Evolutionary conservation across 768 basidiomycete genomes (phyloP).

Genomic region (Amanita muscaria): DNA sequence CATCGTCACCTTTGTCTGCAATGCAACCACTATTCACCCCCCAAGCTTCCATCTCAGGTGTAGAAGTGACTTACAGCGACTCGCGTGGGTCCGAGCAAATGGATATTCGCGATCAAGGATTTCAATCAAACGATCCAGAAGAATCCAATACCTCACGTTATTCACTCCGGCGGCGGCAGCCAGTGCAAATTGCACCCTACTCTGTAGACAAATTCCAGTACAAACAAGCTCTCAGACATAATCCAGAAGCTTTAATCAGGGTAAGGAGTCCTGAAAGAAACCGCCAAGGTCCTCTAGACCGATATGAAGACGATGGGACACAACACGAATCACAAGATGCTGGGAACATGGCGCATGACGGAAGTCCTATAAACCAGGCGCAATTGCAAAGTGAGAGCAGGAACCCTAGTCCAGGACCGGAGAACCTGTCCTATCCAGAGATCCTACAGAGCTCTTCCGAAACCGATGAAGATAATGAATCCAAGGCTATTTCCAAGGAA

Average conservation of each 20-base stretch:
- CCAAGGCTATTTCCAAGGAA: constrained; percentile 24
- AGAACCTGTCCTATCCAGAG: constrained; percentile 27
- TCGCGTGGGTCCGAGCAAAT: neutral
- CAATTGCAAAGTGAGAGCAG: neutral
- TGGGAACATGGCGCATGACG: constrained; percentile 8
- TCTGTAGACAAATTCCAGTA: constrained; percentile 46
- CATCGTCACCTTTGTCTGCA: neutral
- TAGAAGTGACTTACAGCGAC: too few relatives aligned
- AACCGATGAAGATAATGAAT: constrained; percentile 33
- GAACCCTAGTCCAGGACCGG: neutral
- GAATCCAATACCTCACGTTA: constrained; percentile 30
- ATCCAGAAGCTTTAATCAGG: constrained; percentile 65
- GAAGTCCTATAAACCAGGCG: constrained; percentile 9
- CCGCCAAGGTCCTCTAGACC: constrained; percentile 19
- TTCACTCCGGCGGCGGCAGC: constrained; percentile 44
- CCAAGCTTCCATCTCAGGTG: neutral
- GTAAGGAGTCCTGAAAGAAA: constrained; percentile 27
- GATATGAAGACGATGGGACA: constrained; percentile 24
- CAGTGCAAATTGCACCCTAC: constrained; percentile 56
- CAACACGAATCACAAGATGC: constrained; percentile 17
- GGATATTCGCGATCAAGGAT: constrained; percentile 1
- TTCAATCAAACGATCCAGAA: constrained; percentile 7
- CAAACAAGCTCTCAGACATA: constrained; percentile 36
- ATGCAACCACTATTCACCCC: neutral
- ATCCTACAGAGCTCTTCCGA: constrained; percentile 28